phyloP scores from a whole-genome alignment of 75 land plant species.

The Pinus albicaulis region DNA sequence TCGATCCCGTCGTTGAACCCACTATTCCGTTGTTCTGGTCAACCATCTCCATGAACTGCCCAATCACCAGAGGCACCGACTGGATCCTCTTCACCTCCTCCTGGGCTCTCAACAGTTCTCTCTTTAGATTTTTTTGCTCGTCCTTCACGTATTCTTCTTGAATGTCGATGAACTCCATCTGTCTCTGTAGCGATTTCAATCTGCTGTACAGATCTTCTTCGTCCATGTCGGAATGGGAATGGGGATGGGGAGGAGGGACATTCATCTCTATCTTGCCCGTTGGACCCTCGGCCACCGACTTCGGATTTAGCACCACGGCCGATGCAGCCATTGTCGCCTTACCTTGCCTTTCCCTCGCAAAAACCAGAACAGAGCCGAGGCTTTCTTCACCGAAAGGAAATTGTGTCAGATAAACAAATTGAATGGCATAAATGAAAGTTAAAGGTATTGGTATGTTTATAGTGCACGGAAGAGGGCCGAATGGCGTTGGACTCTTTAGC shows the following conservation, averaged over 20 bases:
- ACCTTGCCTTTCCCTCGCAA: no score
- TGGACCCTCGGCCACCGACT: background rate
- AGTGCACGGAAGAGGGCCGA: no score
- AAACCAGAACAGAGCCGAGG: no score
- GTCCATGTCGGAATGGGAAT: conserved; percentile 22
- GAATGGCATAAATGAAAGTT: no score
- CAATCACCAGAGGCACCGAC: conserved; percentile 83
- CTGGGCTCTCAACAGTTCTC: conserved; percentile 77
- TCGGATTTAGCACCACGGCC: conserved; percentile 32
- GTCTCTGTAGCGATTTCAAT: conserved; percentile 63
- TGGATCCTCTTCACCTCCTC: conserved; percentile 95
- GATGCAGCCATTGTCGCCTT: conserved; percentile 12
- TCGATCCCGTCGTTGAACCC: conserved; percentile 85
- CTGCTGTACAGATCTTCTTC: conserved; percentile 78
- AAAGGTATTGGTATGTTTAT: no score
- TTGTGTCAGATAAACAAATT: no score
- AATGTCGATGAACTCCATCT: conserved; percentile 81
- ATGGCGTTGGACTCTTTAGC: no score
- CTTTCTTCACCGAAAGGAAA: no score
- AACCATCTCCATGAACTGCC: conserved; percentile 93
- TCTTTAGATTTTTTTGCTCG: conserved; percentile 76
- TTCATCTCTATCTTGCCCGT: no score
- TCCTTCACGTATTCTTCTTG: conserved; percentile 91
- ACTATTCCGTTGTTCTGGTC: conserved; percentile 88
- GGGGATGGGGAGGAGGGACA: no score